A percentile compares a stretch with the other conserved stretches of the same genome.
phyloP scores from a whole-genome alignment of 225 moss, liverwort and hornwort species.

The Straminergon stramineum region DNA sequence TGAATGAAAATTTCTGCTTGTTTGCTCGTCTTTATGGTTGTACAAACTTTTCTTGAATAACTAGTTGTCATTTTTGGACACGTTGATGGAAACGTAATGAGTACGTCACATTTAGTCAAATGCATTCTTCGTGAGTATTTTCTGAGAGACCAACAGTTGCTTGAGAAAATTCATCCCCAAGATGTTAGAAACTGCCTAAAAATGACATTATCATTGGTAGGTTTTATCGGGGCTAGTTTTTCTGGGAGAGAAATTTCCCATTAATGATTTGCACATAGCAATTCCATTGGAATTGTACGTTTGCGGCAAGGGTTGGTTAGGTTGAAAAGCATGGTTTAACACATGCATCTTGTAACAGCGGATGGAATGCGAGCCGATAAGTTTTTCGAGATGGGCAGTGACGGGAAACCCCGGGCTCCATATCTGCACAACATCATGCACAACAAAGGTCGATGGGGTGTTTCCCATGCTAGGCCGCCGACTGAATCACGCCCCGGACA shows the following conservation, averaged over 20 bases:
- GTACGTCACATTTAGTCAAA: background rate
- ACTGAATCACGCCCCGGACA: constrained; percentile 98
- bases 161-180: background rate
- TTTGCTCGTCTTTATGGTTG: background rate
- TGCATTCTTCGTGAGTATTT: background rate
- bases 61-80: background rate
- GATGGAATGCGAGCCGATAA: constrained; percentile 98
- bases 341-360: constrained; percentile 38
- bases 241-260: background rate
- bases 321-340: background rate
- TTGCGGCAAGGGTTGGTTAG: background rate
- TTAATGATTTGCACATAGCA: background rate
- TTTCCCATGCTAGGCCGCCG: constrained; percentile 96
- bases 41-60: background rate
- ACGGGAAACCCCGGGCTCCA: constrained; percentile 74
- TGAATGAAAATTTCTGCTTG: background rate
- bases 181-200: background rate
- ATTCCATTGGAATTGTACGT: background rate
- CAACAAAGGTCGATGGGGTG: constrained; percentile 80
- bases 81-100: background rate
- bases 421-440: constrained; percentile 79
- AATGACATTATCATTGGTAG: background rate
- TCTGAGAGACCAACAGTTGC: background rate
- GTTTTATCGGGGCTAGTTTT: background rate
- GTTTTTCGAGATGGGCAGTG: constrained; percentile 62